A percentile compares a stretch with the other conserved stretches of the same genome.
These are phyloP conservation scores for Jamesozyma gamospora DNA, from an alignment of 805 yeast genomes.

Conservation along the genomic window DNA sequence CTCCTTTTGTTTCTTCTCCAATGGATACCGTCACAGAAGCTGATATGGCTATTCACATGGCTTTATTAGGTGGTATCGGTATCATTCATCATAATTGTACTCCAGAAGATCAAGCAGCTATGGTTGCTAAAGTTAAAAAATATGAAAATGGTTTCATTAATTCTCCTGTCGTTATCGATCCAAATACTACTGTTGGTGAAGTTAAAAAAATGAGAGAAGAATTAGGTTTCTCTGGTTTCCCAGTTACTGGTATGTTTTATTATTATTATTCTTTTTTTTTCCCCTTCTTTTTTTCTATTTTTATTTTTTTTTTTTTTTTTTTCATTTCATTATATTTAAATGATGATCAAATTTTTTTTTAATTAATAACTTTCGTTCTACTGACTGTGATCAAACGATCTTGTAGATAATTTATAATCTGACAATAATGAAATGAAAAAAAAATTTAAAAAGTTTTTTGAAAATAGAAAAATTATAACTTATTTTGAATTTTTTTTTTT, in stretches of 20 bases:
- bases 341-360: conserved; percentile 44
- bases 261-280: conserved; percentile 4
- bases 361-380: conserved; percentile 98
- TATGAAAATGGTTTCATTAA: conserved; percentile 96
- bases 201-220: conserved; percentile 58
- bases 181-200: conserved; percentile 68
- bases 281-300: background rate
- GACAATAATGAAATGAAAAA: background rate
- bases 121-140: conserved; percentile 95
- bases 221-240: conserved; percentile 94
- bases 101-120: conserved; percentile 94
- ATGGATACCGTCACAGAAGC: conserved; percentile 99
- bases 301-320: conserved; percentile 1
- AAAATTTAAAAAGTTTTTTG: background rate
- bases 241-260: conserved; percentile 90
- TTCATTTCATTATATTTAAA: conserved; percentile 6
- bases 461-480: background rate
- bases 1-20: conserved; percentile 96
- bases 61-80: conserved; percentile 97
- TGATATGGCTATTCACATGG: conserved; percentile 97
- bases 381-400: conserved; percentile 96
- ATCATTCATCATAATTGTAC: conserved; percentile 96
- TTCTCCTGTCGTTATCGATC: conserved; percentile 81
- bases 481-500: background rate
- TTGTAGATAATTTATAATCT: conserved; percentile 57